Base-by-base conservation (phyloP, 305 asterid genomes). In the Salvia sclarea region DNA sequence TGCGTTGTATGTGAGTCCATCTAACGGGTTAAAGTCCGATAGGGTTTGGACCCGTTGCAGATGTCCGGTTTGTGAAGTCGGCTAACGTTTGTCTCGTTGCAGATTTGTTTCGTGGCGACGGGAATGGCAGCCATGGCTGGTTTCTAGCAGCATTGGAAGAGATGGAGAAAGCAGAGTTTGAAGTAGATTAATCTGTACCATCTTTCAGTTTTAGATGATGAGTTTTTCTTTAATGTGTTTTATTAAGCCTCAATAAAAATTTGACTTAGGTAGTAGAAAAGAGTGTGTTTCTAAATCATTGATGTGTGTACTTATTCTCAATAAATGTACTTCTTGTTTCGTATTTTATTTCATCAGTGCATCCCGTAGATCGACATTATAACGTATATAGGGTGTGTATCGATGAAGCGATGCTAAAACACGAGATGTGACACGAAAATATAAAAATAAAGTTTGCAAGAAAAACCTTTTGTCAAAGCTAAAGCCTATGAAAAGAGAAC, bases 151-250 rank as follows among this genome's bases (percentile, higher is more conserved):
- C 53, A 18, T 68, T 47, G 58, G 58, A 64, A 20, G 76, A 64
- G 61, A 59, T 58, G 72, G 72, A 38, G 16, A 18, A 45, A 66
- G 12, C 58, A 69, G 65, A 73, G 76, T 43, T n/a, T n/a, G 8
- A 54, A 66, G 60, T 67, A 64, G 66, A 48, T 43, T 74, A 52
- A 44, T 58, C 48, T 62, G 59, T 69, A 61, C 57, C 74, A 47
- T 43, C 74, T 74, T 66, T 56, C 58, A 54, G 73, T 55, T 66
- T 24, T 70, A 68, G 78, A 67, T 61, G 68, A 57, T n/a, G n/a
- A 25, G 41, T 61, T 61, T 66, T 35, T 14, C 3, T 30, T 10
- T 50, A 18, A 17, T 48, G 18, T 61, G 8, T 59, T 45, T 40
- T 52, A 7, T 47, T 17, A 33, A 74, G 41, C 58, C 30, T 4